Conservation (phyloP, 2,329 filamentous ascomycete genomes). For the Penicillium sp. region DNA sequence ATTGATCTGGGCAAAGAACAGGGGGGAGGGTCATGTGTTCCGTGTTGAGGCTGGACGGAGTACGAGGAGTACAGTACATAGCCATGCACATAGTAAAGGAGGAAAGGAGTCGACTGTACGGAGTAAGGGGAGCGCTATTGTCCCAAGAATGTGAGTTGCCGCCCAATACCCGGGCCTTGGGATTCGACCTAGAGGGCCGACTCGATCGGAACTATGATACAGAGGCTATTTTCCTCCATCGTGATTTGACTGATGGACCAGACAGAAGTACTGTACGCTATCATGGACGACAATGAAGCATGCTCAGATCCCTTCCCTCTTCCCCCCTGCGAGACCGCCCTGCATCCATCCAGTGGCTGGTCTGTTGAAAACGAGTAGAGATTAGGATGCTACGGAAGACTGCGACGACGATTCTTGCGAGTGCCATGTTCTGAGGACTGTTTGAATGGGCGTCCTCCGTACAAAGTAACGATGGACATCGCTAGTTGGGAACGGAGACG, state of each 20-base stretch:
- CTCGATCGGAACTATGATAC: background rate
- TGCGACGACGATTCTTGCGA: background rate
- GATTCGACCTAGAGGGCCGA: background rate
- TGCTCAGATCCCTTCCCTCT: background rate
- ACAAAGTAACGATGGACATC: background rate
- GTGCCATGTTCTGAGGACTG: too few relatives aligned
- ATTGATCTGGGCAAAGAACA: background rate
- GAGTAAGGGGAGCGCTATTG: background rate
- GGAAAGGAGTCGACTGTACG: background rate
- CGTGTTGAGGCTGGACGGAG: background rate
- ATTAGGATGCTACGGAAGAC: background rate
- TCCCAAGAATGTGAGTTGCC: constrained; percentile 2
- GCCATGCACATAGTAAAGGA: background rate
- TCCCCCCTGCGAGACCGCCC: background rate
- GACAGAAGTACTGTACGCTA: background rate
- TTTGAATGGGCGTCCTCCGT: background rate
- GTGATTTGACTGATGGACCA: background rate
- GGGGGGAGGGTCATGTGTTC: background rate
- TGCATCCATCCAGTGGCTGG: background rate
- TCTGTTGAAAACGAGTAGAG: background rate
- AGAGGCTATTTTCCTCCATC: background rate
- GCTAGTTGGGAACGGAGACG: background rate
- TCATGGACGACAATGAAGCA: background rate
- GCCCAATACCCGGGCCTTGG: background rate
- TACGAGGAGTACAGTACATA: background rate